Percentiles rank a stretch among this genome's conserved stretches.
Evolutionary conservation across 306 rosid species (phyloP).

Genomic region (Sophora flavescens): DNA sequence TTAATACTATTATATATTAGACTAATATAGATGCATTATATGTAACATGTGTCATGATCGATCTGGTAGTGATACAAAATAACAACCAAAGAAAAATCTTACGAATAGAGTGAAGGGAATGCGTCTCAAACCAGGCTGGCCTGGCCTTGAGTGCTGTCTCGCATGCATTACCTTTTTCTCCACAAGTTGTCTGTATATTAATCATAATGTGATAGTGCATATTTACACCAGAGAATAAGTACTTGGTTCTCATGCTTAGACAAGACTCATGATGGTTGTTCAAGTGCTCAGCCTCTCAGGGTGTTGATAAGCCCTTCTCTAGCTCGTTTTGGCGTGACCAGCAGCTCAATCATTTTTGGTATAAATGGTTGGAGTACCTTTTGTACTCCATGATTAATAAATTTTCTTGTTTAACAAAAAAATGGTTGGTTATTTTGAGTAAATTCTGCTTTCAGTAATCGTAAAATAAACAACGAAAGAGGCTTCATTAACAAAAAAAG

Average conservation of each 20-base stretch:
- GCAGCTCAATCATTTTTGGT: too few species aligned
- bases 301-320: not conserved
- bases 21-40: too few species aligned
- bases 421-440: not conserved
- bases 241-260: too few species aligned
- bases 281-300: constrained; percentile 18
- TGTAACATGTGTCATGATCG: too few species aligned
- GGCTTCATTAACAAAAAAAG: constrained; percentile 22
- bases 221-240: not conserved
- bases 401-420: too few species aligned
- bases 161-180: constrained; percentile 51
- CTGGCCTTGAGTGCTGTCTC: constrained; percentile 47
- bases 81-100: not conserved
- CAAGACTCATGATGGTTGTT: constrained; percentile 8
- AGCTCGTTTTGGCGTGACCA: not conserved
- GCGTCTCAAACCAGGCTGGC: constrained; percentile 43
- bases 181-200: not conserved
- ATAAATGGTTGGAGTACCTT: too few species aligned
- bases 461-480: not conserved
- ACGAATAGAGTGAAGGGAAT: not conserved
- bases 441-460: constrained; percentile 8
- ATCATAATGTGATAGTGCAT: not conserved
- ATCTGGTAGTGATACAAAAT: too few species aligned
- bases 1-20: too few species aligned
- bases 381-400: too few species aligned